Percentiles rank a stretch among this genome's conserved stretches.
These are phyloP conservation scores for Camillea tinctor DNA, from an alignment of 2,329 filamentous ascomycete genomes.

Conservation along the genomic window DNA sequence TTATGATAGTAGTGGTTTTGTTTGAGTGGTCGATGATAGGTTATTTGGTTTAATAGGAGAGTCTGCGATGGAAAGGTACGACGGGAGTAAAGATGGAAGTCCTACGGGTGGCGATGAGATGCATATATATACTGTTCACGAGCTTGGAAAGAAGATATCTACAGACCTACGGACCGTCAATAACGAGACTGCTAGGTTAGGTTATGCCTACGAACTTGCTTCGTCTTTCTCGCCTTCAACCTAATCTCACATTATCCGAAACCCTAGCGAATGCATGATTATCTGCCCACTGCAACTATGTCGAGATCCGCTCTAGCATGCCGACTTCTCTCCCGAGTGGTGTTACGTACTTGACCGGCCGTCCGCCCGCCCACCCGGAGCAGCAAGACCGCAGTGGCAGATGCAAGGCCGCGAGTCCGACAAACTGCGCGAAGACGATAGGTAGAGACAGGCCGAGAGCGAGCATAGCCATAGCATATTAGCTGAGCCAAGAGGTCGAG, in stretches of 20 bases:
- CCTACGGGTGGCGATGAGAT: too few relatives aligned
- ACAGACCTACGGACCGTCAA: too few relatives aligned
- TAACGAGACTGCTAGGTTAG: too few relatives aligned
- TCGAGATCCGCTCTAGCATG: background rate
- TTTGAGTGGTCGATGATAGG: too few relatives aligned
- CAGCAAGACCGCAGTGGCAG: background rate
- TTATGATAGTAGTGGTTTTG: too few relatives aligned
- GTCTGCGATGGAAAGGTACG: too few relatives aligned
- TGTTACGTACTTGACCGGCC: background rate
- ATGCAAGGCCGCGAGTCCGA: background rate
- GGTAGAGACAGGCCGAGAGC: background rate
- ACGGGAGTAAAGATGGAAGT: too few relatives aligned
- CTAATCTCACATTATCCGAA: background rate
- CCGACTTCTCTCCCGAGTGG: background rate
- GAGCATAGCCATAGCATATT: constrained; percentile 2
- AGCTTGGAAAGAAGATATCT: too few relatives aligned
- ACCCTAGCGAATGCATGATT: background rate
- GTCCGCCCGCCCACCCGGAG: too few relatives aligned
- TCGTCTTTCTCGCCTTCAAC: background rate
- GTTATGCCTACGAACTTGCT: too few relatives aligned
- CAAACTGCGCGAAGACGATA: background rate
- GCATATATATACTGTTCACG: too few relatives aligned
- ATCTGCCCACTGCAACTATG: background rate
- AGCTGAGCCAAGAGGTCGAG: constrained; percentile 3
- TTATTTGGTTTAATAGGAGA: too few relatives aligned